These are phyloP conservation scores for Hanseniaspora pseudoguilliermondii DNA, from an alignment of 805 yeast species.

Conservation along the genomic window DNA sequence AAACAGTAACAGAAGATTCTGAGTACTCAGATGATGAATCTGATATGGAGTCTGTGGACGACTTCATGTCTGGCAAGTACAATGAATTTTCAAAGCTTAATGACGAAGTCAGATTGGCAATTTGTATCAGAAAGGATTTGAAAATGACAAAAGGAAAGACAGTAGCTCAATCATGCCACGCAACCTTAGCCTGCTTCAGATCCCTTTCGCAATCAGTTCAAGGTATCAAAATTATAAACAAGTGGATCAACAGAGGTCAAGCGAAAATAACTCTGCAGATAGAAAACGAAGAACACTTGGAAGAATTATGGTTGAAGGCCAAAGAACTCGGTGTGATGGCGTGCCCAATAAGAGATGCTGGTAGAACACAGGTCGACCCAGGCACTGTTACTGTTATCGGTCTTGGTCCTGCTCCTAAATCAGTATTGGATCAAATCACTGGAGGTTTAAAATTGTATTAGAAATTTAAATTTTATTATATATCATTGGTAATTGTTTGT, in stretches of 20 bases:
- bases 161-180: slow-evolving; percentile 97
- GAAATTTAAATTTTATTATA: background rate
- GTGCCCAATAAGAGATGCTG: slow-evolving; percentile 84
- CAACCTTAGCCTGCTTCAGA: slow-evolving; percentile 83
- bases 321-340: slow-evolving; percentile 66
- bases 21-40: slow-evolving; percentile 22
- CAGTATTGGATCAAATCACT: slow-evolving; percentile 68
- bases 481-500: background rate
- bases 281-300: slow-evolving; percentile 55
- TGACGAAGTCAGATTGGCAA: slow-evolving; percentile 70
- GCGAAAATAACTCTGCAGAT: slow-evolving; percentile 84
- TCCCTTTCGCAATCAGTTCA: slow-evolving; percentile 48
- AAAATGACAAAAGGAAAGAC: slow-evolving; percentile 90
- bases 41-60: slow-evolving; percentile 33
- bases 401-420: slow-evolving; percentile 88
- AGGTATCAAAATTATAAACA: slow-evolving; percentile 41
- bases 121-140: slow-evolving; percentile 76
- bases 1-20: background rate
- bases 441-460: slow-evolving; percentile 63
- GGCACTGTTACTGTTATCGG: slow-evolving; percentile 96
- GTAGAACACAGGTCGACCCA: slow-evolving; percentile 90
- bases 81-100: slow-evolving; percentile 50
- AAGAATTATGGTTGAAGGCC: slow-evolving; percentile 66
- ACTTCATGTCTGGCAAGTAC: slow-evolving; percentile 43
- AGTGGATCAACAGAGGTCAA: slow-evolving; percentile 82